These are phyloP conservation scores for Erythrobasidium yunnanense DNA, from an alignment of 768 basidiomycete species.

Conservation along the genomic window DNA sequence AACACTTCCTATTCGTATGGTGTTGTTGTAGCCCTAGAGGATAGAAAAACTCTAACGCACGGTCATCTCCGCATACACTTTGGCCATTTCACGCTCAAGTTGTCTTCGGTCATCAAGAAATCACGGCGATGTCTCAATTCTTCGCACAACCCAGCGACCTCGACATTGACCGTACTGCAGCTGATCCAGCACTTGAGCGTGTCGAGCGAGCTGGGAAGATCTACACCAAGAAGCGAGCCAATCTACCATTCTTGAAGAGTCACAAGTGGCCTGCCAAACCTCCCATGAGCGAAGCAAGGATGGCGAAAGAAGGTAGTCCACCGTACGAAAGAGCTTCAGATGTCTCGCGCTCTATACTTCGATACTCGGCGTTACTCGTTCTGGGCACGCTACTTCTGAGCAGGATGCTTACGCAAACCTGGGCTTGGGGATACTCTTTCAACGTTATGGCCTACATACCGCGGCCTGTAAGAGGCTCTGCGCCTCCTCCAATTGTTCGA, in stretches of 20 bases:
- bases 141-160: background rate
- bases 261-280: slow-evolving; percentile 11
- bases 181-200: background rate
- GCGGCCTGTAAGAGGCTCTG: background rate
- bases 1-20: no score
- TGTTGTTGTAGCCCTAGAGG: no score
- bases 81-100: no score
- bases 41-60: no score
- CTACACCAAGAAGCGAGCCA: slow-evolving; percentile 11
- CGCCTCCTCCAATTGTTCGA: no score
- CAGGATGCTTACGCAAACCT: slow-evolving; percentile 12
- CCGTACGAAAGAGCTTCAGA: background rate
- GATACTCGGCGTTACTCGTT: slow-evolving; percentile 6
- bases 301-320: background rate
- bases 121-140: background rate
- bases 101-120: no score
- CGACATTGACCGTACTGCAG: background rate
- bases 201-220: slow-evolving; percentile 6
- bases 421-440: slow-evolving; percentile 7
- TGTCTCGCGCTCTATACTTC: background rate
- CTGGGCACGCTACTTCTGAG: slow-evolving; percentile 15
- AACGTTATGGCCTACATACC: background rate
- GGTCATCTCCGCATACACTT: no score
- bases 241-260: slow-evolving; percentile 18
- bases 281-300: no score